Conservation (phyloP, 108 stramenopile genomes). For the Pseudonitzschia pungens region DNA sequence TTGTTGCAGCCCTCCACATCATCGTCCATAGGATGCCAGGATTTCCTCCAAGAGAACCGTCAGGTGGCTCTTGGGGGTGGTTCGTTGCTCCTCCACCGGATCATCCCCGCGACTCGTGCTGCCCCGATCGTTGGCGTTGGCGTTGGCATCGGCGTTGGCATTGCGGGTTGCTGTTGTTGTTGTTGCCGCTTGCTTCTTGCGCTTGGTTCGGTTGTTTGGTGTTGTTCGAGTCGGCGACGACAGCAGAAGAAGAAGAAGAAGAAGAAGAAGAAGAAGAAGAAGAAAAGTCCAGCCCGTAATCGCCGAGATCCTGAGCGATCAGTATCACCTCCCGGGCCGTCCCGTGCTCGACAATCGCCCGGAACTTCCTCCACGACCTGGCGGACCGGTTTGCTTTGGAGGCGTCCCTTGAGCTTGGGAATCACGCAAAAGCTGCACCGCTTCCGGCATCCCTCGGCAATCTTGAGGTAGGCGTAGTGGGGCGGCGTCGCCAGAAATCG, state of each 20-base stretch:
- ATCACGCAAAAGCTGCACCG: constrained; percentile 48
- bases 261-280: too few relatives aligned
- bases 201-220: too few relatives aligned
- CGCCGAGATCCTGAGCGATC: constrained; percentile 53
- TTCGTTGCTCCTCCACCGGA: too few relatives aligned
- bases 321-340: constrained; percentile 42
- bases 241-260: too few relatives aligned
- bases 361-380: constrained; percentile 44
- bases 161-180: neutral
- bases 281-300: constrained; percentile 37
- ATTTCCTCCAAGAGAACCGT: constrained; percentile 29
- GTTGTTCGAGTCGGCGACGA: too few relatives aligned
- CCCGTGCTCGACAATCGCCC: constrained; percentile 37
- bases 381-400: constrained; percentile 45
- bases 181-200: neutral
- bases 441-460: constrained; percentile 51
- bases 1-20: constrained; percentile 8
- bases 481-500: constrained; percentile 44
- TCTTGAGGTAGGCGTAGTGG: constrained; percentile 50
- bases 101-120: too few relatives aligned
- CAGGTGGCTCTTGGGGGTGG: constrained; percentile 22
- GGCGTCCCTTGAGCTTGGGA: constrained; percentile 50
- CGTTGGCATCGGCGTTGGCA: too few relatives aligned
- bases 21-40: constrained; percentile 15
- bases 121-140: too few relatives aligned